Conservation (phyloP, 805 yeast species). For the Teunomyces lycoperdinae region DNA sequence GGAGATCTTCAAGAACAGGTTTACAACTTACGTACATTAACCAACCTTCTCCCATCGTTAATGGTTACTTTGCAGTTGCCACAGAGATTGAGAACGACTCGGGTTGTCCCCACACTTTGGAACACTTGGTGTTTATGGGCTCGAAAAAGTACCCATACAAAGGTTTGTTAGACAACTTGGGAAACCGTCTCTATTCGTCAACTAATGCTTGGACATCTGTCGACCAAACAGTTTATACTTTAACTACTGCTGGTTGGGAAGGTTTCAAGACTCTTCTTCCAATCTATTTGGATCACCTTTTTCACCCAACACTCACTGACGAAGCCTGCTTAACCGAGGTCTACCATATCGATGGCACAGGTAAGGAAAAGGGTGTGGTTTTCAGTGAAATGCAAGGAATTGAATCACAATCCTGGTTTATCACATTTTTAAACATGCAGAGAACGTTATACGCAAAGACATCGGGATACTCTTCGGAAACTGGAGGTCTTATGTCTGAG, state of each 20-base stretch:
- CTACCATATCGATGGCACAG: conserved; percentile 87
- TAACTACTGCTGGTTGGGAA: conserved; percentile 93
- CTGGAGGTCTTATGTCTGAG: conserved; percentile 85
- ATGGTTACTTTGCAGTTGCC: conserved; percentile 95
- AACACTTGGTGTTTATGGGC: conserved; percentile 94
- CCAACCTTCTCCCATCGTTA: conserved; percentile 82
- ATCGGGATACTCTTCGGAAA: conserved; percentile 88
- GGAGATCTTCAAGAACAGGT: conserved; percentile 79
- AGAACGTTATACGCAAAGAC: conserved; percentile 50
- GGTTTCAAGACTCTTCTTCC: conserved; percentile 86
- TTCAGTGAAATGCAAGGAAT: conserved; percentile 96
- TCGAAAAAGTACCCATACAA: conserved; percentile 85
- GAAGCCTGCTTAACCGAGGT: conserved; percentile 93
- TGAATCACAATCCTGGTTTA: conserved; percentile 73
- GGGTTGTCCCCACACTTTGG: conserved; percentile 94
- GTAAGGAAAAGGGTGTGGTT: conserved; percentile 93
- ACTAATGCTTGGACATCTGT: conserved; percentile 98
- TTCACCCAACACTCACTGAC: conserved; percentile 83
- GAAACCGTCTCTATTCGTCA: conserved; percentile 76
- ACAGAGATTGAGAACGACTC: conserved; percentile 85
- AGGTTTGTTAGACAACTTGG: conserved; percentile 83
- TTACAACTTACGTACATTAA: conserved; percentile 73
- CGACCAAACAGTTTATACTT: conserved; percentile 91
- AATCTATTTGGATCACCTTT: conserved; percentile 82
- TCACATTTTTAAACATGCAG: conserved; percentile 58